phyloP scores from a whole-genome alignment of 1,139 yeast genomes.

The Yamadazyma atlantica region DNA sequence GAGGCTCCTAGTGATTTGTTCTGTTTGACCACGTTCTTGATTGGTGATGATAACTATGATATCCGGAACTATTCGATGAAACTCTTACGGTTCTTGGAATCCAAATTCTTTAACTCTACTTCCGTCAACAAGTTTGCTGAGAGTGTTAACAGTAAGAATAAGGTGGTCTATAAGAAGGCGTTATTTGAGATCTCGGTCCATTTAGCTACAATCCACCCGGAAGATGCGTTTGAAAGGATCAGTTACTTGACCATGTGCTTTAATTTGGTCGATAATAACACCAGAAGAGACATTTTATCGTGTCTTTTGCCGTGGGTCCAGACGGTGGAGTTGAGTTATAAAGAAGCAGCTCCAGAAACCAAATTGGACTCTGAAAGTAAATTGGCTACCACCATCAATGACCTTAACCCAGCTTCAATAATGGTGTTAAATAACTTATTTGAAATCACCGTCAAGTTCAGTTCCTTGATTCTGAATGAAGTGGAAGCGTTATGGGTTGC shows the following conservation, averaged over 20 bases:
- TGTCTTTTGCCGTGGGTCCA: slow-evolving; percentile 90
- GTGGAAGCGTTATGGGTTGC: slow-evolving; percentile 96
- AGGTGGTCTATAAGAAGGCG: slow-evolving; percentile 76
- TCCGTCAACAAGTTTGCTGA: slow-evolving; percentile 54
- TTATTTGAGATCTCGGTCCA: slow-evolving; percentile 66
- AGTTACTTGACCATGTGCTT: slow-evolving; percentile 75
- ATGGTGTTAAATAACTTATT: slow-evolving; percentile 84
- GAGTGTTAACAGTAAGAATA: slow-evolving; percentile 62
- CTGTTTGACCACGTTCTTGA: slow-evolving; percentile 64
- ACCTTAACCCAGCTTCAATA: slow-evolving; percentile 50
- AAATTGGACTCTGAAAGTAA: slow-evolving; percentile 9
- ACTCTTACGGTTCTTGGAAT: slow-evolving; percentile 57
- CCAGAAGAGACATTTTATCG: slow-evolving; percentile 73
- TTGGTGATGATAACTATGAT: slow-evolving; percentile 62
- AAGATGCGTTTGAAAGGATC: slow-evolving; percentile 58
- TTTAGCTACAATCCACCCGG: slow-evolving; percentile 52
- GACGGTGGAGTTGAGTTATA: slow-evolving; percentile 62
- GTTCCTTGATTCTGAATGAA: slow-evolving; percentile 74
- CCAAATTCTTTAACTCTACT: slow-evolving; percentile 43
- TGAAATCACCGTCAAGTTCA: slow-evolving; percentile 79
- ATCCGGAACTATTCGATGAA: slow-evolving; percentile 65
- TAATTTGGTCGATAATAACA: slow-evolving; percentile 54
- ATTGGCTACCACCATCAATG: slow-evolving; percentile 10
- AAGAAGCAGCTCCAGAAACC: slow-evolving; percentile 10
- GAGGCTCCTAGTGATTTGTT: slow-evolving; percentile 56